These are phyloP conservation scores for Fusarium sp. DNA, from an alignment of 2,329 filamentous ascomycete genomes.

Conservation along the genomic window DNA sequence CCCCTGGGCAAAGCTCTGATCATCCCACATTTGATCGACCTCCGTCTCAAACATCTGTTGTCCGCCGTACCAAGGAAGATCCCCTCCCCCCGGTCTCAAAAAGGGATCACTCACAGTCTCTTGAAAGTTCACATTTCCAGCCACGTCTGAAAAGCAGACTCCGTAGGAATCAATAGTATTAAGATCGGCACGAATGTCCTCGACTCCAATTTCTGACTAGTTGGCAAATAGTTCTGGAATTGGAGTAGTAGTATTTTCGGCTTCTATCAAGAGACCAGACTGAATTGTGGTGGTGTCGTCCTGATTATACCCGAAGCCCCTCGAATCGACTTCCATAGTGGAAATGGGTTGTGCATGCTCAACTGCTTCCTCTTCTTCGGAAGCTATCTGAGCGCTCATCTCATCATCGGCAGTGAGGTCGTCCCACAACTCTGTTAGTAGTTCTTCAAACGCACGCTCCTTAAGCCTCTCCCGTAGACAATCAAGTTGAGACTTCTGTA, in stretches of 20 bases:
- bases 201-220: not conserved
- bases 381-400: not conserved
- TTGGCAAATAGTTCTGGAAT: too few relatives aligned
- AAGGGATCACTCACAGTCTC: not conserved
- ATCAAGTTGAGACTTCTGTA: not conserved
- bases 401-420: rapidly evolving
- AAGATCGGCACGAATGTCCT: not conserved
- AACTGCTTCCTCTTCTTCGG: not conserved
- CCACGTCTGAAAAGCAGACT: rapidly evolving
- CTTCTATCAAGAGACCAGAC: not conserved
- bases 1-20: rapidly evolving
- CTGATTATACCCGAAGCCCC: not conserved
- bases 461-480: rapidly evolving
- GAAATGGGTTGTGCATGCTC: not conserved
- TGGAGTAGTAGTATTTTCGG: not conserved
- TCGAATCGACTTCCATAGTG: too few relatives aligned
- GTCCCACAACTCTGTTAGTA: rapidly evolving
- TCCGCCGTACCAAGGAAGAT: not conserved
- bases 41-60: not conserved
- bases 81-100: not conserved
- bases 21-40: rapidly evolving
- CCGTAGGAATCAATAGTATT: not conserved
- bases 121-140: rapidly evolving
- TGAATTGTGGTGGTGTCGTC: not conserved
- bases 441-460: rapidly evolving